Percentiles rank a stretch among this genome's conserved stretches.
These are phyloP conservation scores for Syncephalis fuscata DNA, from an alignment of 371 early-diverging fungal genomes.

Conservation along the genomic window DNA sequence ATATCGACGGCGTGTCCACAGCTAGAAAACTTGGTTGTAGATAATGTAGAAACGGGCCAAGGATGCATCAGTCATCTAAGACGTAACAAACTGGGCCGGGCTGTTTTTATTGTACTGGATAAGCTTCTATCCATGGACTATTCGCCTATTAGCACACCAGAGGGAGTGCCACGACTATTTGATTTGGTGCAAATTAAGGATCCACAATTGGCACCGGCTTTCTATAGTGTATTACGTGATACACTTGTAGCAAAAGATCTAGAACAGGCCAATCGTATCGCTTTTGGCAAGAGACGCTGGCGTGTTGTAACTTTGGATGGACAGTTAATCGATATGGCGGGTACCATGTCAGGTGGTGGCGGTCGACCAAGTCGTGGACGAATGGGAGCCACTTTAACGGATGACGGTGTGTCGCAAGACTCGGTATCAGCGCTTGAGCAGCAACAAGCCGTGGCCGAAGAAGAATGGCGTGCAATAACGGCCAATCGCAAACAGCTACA, in stretches of 20 bases:
- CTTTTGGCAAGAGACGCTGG: constrained; percentile 67
- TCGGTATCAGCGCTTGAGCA: constrained; percentile 31
- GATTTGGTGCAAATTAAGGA: constrained; percentile 79
- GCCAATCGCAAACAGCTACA: constrained; percentile 30
- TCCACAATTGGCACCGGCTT: constrained; percentile 58
- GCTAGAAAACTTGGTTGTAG: constrained; percentile 92
- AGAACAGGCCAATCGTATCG: constrained; percentile 84
- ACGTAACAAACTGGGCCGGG: constrained; percentile 75
- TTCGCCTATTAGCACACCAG: constrained; percentile 48
- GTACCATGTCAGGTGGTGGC: constrained; percentile 97
- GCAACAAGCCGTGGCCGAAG: constrained; percentile 36
- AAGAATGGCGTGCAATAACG: constrained; percentile 24
- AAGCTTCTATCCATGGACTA: constrained; percentile 36
- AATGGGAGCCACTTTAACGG: constrained; percentile 63
- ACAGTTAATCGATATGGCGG: constrained; percentile 88
- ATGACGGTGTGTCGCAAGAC: constrained; percentile 37
- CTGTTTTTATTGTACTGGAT: constrained; percentile 80
- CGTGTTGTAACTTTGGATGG: constrained; percentile 97
- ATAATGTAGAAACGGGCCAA: constrained; percentile 84
- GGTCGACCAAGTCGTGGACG: constrained; percentile 52
- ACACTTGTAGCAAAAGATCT: constrained; percentile 87
- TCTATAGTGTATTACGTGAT: constrained; percentile 82
- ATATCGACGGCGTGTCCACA: constrained; percentile 82
- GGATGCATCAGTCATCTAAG: constrained; percentile 86
- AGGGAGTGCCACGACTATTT: constrained; percentile 75